Base-by-base conservation (phyloP, 2,329 filamentous ascomycete genomes). In the Remersonia thermophila region DNA sequence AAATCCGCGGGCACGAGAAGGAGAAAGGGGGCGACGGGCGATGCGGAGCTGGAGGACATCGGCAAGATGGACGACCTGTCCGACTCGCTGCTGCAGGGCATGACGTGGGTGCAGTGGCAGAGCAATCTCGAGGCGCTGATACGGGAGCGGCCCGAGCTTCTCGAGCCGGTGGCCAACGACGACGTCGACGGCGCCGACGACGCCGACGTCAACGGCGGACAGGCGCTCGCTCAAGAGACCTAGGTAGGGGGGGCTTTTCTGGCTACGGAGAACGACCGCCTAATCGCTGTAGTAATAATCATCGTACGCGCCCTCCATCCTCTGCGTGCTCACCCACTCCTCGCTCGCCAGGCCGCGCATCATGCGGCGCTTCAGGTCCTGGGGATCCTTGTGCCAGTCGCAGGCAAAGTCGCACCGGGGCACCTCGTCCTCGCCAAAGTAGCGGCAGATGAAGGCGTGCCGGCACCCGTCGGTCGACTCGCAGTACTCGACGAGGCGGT, bases 31-130 rank as follows among this genome's bases (percentile, higher is more conserved):
- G n/a, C n/a, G 27, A 29, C 12, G 27, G 14, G 14, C 7, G 27
- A 29, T 13, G 27, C 7, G 53, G 41, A 45, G 26, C 43, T 13
- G 12, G 39, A 26, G 12, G 47, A 51, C 38, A 49, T 48, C 39
- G 44, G 53, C n/a, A 91, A 91, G 56, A 56, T 89, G 36, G 84
- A 93, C 55, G 84, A 93, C 60, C 58, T 93, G 33, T 80, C 83
- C 0, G 84, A 93, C 60, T 82, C 78, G 52, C 59, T 91, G 17
- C 54, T 91, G 36, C 84, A 93, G 55, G 84, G 77, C 2, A 65
- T 84, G 40, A 77, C 82, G 3, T 89, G 81, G 76, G 56, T 84
- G 27, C 67, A 76, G 41, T 93, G 84, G 84, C 73, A 85, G 51
- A 60, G 66, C 47, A 81, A 81, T 27, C 27, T 50, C 27, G 43